Evolutionary conservation across 257 asterid species (phyloP), one percentile per base, ranked within the genome.

Genomic region (Salvia rosmarinus): DNA sequence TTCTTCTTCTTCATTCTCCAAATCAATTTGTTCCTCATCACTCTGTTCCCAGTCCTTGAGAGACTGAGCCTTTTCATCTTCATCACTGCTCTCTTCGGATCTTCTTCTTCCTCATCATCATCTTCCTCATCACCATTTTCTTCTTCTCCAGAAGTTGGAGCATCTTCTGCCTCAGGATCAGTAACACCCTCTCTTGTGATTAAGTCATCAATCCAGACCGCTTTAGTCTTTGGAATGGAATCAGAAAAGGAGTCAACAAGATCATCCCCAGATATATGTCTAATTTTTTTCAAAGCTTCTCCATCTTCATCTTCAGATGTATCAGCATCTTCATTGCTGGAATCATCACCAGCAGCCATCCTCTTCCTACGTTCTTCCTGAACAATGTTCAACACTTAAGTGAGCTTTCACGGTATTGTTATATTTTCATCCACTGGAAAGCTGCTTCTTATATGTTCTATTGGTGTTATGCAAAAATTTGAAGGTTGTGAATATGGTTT

Each of bases 41-140:
- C 98, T 95, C 79, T 91, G 97, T 76, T 95, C 99, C 99, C 99
- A 94, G 84, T 91, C 99, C 78, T 85, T 89, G 57, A 89, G 73
- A 66, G 89, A 76, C 57, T 58, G 82, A 59, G 77, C 69, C 74
- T 77, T 81, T 59, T 69, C 85, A 73, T 59, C 32, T 57, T 70
- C 88, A 67, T 61, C 77, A 58, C 65, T 65, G 42, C 65, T 79
- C 60, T 84, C 88, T 17, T 78, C 96, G 30, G 79, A 64, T 73
- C 51, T 47, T 81, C 93, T 23, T 71, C 83, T 0, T 71, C 89
- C 4, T 85, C 87, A 10, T 75, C 79, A 1, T 61, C 76, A 40
- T 77, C 90, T 3, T 75, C 82, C 0, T 83, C 86, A 1, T 78
- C 88, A 11, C 74, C 83, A 72, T 73, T 80, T 20, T 84, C 83